A percentile compares a stretch with the other conserved stretches of the same genome.
These are phyloP conservation scores for Diaporthe humulicola DNA, from an alignment of 2,329 filamentous ascomycete genomes.

Conservation along the genomic window DNA sequence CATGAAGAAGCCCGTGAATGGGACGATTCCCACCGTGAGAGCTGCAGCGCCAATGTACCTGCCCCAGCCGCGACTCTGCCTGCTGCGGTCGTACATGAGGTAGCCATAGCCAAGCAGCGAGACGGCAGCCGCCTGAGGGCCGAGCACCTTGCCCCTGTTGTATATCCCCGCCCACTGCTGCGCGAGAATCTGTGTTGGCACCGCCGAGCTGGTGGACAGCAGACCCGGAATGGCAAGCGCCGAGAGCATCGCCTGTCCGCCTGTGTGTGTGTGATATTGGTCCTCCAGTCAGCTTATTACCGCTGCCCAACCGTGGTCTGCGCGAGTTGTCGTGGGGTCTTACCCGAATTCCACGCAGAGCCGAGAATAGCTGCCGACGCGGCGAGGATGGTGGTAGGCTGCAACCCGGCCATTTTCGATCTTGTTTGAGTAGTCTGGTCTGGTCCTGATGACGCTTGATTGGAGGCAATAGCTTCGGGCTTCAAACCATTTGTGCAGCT, in stretches of 20 bases:
- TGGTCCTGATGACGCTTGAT: not conserved
- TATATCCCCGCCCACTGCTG: conserved; percentile 55
- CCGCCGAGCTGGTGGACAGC: conserved; percentile 42
- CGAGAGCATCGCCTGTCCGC: conserved; percentile 53
- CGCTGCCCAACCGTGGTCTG: conserved; percentile 13
- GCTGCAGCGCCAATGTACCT: conserved; percentile 50
- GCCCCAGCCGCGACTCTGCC: conserved; percentile 49
- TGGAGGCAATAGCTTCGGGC: not conserved
- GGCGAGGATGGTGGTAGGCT: conserved; percentile 46
- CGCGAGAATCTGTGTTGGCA: conserved; percentile 48
- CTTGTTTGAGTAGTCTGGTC: not conserved
- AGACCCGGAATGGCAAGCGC: conserved; percentile 51
- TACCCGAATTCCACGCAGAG: conserved; percentile 55
- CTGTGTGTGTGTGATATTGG: conserved; percentile 44
- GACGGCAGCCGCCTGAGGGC: conserved; percentile 52
- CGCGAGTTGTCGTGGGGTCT: conserved; percentile 29
- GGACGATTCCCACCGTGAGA: conserved; percentile 54
- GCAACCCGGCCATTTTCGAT: conserved; percentile 34
- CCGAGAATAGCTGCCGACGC: conserved; percentile 54
- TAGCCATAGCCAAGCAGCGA: conserved; percentile 52
- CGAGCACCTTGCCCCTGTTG: conserved; percentile 51
- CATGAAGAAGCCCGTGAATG: conserved; percentile 56
- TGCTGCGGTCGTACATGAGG: conserved; percentile 51
- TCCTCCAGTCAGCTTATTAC: not conserved
- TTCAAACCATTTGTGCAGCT: not conserved